These are phyloP conservation scores for Boletus rubescentipes DNA, from an alignment of 768 basidiomycete genomes.

Conservation along the genomic window DNA sequence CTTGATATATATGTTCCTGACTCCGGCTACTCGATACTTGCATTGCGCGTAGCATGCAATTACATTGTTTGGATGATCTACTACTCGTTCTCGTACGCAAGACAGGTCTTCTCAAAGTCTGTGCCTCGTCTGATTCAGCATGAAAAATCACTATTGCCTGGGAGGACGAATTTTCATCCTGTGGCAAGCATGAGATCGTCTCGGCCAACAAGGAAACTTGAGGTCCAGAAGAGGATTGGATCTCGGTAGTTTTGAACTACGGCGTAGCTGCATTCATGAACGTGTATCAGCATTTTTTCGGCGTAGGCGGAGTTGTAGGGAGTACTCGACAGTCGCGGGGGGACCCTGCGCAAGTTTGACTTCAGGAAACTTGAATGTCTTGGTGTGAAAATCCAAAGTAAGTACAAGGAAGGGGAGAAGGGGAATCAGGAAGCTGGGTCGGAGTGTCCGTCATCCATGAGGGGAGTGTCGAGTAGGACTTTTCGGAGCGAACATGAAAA, in stretches of 20 bases:
- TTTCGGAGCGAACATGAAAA: slow-evolving; percentile 1
- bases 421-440: slow-evolving; percentile 61
- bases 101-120: slow-evolving; percentile 60
- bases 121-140: slow-evolving; percentile 33
- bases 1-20: slow-evolving; percentile 2
- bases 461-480: slow-evolving; percentile 59
- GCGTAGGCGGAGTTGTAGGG: slow-evolving; percentile 84
- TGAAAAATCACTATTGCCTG: slow-evolving; percentile 62
- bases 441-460: slow-evolving; percentile 64
- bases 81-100: slow-evolving; percentile 77
- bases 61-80: slow-evolving; percentile 62
- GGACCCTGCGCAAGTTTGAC: slow-evolving; percentile 82
- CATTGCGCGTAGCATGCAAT: slow-evolving; percentile 70
- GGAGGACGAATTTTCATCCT: slow-evolving; percentile 87
- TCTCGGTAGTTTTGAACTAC: slow-evolving; percentile 74
- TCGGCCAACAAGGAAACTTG: slow-evolving; percentile 84
- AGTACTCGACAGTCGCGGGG: slow-evolving; percentile 74
- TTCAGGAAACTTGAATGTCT: slow-evolving; percentile 87
- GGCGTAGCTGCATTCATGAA: slow-evolving; percentile 89
- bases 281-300: slow-evolving; percentile 84
- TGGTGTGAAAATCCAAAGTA: slow-evolving; percentile 86
- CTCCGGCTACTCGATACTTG: slow-evolving; percentile 52
- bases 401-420: slow-evolving; percentile 81
- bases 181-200: slow-evolving; percentile 82
- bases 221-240: slow-evolving; percentile 94